These are phyloP conservation scores for Cucurbita pepo DNA, from an alignment of 306 rosid species.

Conservation along the genomic window DNA sequence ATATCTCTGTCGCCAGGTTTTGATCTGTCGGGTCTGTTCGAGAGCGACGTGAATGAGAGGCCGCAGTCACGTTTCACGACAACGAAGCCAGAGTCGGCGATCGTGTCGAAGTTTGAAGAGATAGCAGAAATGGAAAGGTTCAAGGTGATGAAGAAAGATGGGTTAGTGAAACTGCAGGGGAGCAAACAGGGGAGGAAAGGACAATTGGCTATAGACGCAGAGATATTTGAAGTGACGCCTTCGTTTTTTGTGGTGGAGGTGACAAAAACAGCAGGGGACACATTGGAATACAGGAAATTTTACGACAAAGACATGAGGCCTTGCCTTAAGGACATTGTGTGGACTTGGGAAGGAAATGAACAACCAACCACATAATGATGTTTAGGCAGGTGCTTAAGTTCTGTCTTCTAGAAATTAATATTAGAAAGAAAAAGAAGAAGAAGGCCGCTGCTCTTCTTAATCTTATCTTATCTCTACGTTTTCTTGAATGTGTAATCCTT, in stretches of 20 bases:
- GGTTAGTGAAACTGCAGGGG: constrained; percentile 39
- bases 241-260: constrained; percentile 47
- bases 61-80: constrained; percentile 21
- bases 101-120: constrained; percentile 48
- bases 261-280: constrained; percentile 50
- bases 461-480: neutral
- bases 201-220: constrained; percentile 50
- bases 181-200: constrained; percentile 27
- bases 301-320: constrained; percentile 34
- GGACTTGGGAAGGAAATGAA: constrained; percentile 46
- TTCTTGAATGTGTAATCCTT: neutral
- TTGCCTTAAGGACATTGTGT: constrained; percentile 38
- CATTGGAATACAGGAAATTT: constrained; percentile 35
- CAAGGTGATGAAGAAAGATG: constrained; percentile 28
- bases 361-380: neutral
- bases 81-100: constrained; percentile 17
- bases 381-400: neutral
- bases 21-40: constrained; percentile 55
- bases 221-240: constrained; percentile 51
- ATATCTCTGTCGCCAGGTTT: constrained; percentile 60
- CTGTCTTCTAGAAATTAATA: neutral
- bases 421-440: neutral
- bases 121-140: constrained; percentile 37
- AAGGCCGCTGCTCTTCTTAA: neutral
- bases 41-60: constrained; percentile 16